Evolutionary conservation across 768 basidiomycete genomes (phyloP), one percentile per base, ranked within the genome.

Genomic region (Termitomyces sp.): DNA sequence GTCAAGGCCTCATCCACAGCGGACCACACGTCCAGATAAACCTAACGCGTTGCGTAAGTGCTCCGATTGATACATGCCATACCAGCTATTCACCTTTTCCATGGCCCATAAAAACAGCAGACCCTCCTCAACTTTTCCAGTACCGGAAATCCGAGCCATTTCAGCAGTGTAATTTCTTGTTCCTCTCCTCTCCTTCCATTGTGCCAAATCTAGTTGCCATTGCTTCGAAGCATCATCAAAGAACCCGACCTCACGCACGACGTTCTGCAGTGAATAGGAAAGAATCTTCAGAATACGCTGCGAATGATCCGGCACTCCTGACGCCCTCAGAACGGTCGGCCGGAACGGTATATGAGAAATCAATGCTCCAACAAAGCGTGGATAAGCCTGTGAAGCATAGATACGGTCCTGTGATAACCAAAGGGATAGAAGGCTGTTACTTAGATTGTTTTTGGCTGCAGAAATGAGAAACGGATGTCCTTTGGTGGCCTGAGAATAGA

Each of bases 51-150:
- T 44, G 42, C 20, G 6, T 55, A 34, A 57, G 22, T 44, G 30
- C 48, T 58, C 44, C 12, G 13, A 20, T 33, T 27, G 12, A 24
- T 22, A 4, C 13, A 13, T 20, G 20, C 6, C 16, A 60, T n/a
- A 57, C 22, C 12, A 3, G 9, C 16, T 15, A 6, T 16, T 22
- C 56, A 88, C 89, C 74, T 81, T 79, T 68, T 91, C 89, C 88
- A 91, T 91, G 0, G 86, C 86, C 88, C 88, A 91, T 15, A 92
- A 71, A 61, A 91, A 85, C 1, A 91, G 74, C 22, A 92, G 70
- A 0, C 85, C 86, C 44, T 91, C 89, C 51, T 81, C 79, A 20
- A 88, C 62, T 0, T 72, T 74, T 4, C 76, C 80, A 16, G 70
- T 65, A 6, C 74, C 70, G 3, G 77, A 76, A 2, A 85, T 72